Evolutionary conservation across 2,329 filamentous ascomycete genomes (phyloP).

Genomic region (Colletotrichum costaricense): DNA sequence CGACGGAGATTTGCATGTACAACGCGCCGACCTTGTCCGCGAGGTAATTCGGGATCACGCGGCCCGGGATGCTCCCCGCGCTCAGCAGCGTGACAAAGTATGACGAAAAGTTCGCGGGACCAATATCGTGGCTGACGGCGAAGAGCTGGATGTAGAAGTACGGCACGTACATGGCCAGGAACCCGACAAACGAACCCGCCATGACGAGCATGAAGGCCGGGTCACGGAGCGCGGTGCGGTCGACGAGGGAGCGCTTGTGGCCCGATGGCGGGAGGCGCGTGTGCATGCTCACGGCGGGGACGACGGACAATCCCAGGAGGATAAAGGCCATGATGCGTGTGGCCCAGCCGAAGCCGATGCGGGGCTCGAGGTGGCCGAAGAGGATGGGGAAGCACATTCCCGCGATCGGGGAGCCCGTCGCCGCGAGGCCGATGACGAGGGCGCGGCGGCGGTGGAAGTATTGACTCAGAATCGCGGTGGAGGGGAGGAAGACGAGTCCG

Average conservation of each 20-base stretch:
- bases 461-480: conserved; percentile 49
- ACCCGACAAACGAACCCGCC: conserved; percentile 51
- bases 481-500: conserved; percentile 48
- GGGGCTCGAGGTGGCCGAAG: conserved; percentile 55
- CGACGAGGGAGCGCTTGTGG: conserved; percentile 46
- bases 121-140: conserved; percentile 53
- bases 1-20: conserved; percentile 49
- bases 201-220: conserved; percentile 50
- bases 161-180: conserved; percentile 59
- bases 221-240: conserved; percentile 51
- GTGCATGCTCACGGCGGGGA: conserved; percentile 53
- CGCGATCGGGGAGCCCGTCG: conserved; percentile 49
- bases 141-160: conserved; percentile 61
- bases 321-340: conserved; percentile 57
- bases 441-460: conserved; percentile 51
- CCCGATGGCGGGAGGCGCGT: conserved; percentile 46
- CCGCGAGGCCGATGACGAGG: conserved; percentile 46
- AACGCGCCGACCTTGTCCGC: conserved; percentile 56
- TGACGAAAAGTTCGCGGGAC: conserved; percentile 46
- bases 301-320: conserved; percentile 50
- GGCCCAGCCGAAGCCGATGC: conserved; percentile 67
- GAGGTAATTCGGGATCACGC: conserved; percentile 56
- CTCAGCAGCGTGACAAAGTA: conserved; percentile 59
- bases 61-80: conserved; percentile 57
- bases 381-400: conserved; percentile 55